Conservation (phyloP, 179 eudicot genomes). For the Spinacia oleracea region DNA sequence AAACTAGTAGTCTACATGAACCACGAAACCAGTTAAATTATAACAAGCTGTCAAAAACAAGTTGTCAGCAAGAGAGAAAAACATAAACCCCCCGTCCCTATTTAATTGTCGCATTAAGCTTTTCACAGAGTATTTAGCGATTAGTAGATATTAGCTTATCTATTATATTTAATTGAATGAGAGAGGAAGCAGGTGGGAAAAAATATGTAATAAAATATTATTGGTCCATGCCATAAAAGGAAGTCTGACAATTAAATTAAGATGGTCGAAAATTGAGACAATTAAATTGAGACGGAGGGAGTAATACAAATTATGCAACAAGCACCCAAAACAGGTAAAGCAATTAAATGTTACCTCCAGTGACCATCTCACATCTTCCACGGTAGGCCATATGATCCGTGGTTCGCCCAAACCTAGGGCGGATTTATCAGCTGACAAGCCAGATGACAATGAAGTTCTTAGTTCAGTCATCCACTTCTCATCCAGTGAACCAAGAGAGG, state of each 20-base stretch:
- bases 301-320: not conserved
- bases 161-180: too few species aligned
- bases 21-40: not conserved
- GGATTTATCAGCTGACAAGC: constrained; percentile 61
- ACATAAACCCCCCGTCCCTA: too few species aligned
- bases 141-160: too few species aligned
- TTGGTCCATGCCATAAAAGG: too few species aligned
- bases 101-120: too few species aligned
- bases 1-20: not conserved
- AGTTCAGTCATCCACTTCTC: constrained; percentile 99
- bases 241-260: too few species aligned
- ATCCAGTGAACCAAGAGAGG: constrained; percentile 96
- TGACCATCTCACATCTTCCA: constrained; percentile 94
- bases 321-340: not conserved
- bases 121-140: too few species aligned
- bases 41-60: not conserved
- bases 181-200: too few species aligned
- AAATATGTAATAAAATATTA: too few species aligned
- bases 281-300: too few species aligned
- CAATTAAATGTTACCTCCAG: constrained; percentile 59
- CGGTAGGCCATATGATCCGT: constrained; percentile 84
- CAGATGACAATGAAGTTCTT: constrained; percentile 84
- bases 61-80: not conserved
- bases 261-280: too few species aligned
- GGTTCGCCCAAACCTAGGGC: constrained; percentile 88